These are phyloP conservation scores for Coemansia sp. DNA, from an alignment of 192 early-diverging fungal species.

Conservation along the genomic window DNA sequence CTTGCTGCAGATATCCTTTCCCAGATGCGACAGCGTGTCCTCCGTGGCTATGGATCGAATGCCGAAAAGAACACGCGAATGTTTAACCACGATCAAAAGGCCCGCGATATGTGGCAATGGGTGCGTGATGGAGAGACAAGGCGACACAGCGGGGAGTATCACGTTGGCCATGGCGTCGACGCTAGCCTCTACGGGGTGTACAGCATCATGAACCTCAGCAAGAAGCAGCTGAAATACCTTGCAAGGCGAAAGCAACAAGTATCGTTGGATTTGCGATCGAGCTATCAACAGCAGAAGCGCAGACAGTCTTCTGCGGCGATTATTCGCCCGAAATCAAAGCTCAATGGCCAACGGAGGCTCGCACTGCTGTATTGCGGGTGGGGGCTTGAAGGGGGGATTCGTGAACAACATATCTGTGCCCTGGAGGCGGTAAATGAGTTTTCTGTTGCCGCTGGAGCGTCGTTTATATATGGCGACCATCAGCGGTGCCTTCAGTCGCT, in stretches of 20 bases:
- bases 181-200: constrained; percentile 42
- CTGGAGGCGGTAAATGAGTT: constrained; percentile 70
- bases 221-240: constrained; percentile 1
- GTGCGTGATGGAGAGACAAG: constrained; percentile 58
- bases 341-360: constrained; percentile 46
- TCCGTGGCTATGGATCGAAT: constrained; percentile 77
- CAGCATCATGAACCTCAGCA: constrained; percentile 33
- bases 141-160: constrained; percentile 49
- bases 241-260: neutral
- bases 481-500: constrained; percentile 72
- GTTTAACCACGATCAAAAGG: constrained; percentile 12
- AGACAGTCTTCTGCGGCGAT: neutral
- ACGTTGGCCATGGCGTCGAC: constrained; percentile 59
- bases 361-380: constrained; percentile 62
- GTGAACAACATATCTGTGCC: constrained; percentile 52
- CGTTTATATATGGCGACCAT: constrained; percentile 81
- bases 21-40: constrained; percentile 76
- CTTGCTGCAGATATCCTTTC: constrained; percentile 72
- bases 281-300: neutral
- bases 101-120: constrained; percentile 42
- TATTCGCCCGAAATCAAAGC: constrained; percentile 4
- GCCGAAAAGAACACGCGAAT: constrained; percentile 56
- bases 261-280: neutral
- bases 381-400: constrained; percentile 48
- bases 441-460: constrained; percentile 86